Conservation (phyloP, 495 filamentous ascomycete genomes). For the Antarctomyces pellizariae region DNA sequence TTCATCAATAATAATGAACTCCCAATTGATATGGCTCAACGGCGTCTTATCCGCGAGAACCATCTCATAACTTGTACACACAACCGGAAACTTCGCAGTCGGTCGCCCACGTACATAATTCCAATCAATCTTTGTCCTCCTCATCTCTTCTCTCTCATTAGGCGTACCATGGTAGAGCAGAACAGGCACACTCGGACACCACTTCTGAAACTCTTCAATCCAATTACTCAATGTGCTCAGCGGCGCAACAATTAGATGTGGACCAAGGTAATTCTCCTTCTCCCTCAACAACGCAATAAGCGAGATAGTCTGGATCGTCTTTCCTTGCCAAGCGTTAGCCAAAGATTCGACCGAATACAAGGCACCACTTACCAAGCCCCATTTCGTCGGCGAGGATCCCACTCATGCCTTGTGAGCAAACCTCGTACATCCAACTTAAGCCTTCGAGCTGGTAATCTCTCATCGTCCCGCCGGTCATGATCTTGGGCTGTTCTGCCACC, state of each 20-base stretch:
- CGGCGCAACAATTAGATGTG: conserved; percentile 75
- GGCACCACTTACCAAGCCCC: conserved; percentile 45
- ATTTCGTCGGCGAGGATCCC: conserved; percentile 96
- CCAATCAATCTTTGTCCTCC: conserved; percentile 32
- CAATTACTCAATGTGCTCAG: conserved; percentile 86
- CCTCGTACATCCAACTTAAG: conserved; percentile 83
- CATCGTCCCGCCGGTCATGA: conserved; percentile 78
- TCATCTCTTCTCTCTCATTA: conserved; percentile 44
- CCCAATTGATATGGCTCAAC: conserved; percentile 67
- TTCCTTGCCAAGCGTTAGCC: too few species aligned
- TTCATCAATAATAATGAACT: conserved; percentile 94
- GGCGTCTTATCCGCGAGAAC: conserved; percentile 72
- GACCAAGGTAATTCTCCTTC: conserved; percentile 54
- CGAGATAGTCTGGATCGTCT: conserved; percentile 85
- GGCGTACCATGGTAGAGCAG: conserved; percentile 77
- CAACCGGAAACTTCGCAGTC: conserved; percentile 52
- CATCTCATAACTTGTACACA: conserved; percentile 90
- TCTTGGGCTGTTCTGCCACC: conserved; percentile 63
- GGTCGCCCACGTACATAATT: conserved; percentile 28
- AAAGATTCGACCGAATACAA: background rate
- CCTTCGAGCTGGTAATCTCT: conserved; percentile 85
- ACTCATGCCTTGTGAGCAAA: conserved; percentile 57
- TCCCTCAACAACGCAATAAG: conserved; percentile 77
- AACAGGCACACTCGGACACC: conserved; percentile 69
- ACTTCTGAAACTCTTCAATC: conserved; percentile 83